Percentiles rank a stretch among this genome's conserved stretches.
These are phyloP conservation scores for Sherardia arvensis DNA, from an alignment of 257 asterid genomes.

Conservation along the genomic window DNA sequence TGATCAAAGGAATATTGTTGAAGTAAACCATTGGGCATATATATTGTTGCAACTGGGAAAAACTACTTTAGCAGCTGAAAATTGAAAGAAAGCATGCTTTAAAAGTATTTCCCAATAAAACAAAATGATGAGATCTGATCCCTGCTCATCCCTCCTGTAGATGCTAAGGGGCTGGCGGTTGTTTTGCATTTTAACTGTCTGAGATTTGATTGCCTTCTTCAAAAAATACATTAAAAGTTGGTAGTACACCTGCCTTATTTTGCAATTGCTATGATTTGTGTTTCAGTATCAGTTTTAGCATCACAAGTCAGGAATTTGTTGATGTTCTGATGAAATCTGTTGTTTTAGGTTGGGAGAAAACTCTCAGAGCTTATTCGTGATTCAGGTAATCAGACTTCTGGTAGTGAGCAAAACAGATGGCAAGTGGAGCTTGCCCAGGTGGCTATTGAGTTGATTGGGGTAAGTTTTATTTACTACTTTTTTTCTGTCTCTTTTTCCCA, in stretches of 20 bases:
- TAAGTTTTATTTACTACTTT: slow-evolving; percentile 23
- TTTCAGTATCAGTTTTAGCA: background rate
- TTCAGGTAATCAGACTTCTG: slow-evolving; percentile 74
- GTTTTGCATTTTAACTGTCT: background rate
- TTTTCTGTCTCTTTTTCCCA: background rate
- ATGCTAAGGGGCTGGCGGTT: background rate
- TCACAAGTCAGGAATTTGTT: background rate
- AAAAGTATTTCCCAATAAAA: no score
- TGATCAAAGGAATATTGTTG: no score
- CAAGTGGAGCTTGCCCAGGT: slow-evolving; percentile 89
- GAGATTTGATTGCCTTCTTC: background rate
- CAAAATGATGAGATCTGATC: background rate
- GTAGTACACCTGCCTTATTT: background rate
- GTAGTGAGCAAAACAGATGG: slow-evolving; percentile 91
- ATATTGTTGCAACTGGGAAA: no score
- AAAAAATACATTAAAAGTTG: no score
- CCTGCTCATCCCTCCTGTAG: background rate
- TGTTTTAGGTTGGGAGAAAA: slow-evolving; percentile 73
- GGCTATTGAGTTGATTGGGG: slow-evolving; percentile 90
- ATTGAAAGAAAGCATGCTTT: no score
- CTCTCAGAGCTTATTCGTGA: slow-evolving; percentile 96
- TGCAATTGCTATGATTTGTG: background rate
- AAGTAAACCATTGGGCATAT: no score
- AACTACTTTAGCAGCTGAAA: no score
- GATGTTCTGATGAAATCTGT: background rate